Base-by-base conservation (phyloP, 805 yeast genomes). In the Torulaspora quercuum region DNA sequence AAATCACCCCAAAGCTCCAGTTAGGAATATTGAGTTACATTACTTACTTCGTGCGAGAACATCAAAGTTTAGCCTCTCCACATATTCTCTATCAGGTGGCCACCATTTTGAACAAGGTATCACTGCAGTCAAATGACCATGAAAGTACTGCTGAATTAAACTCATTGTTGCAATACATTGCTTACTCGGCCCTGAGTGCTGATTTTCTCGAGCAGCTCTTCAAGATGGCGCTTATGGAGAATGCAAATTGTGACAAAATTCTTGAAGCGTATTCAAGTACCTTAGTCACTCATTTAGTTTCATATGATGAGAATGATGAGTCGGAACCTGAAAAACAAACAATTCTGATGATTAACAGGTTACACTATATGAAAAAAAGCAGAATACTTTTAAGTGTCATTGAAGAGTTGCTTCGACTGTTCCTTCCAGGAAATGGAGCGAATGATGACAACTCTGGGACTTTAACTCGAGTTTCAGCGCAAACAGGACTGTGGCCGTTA, bases 401-500 rank as follows among this genome's bases (percentile, higher is more conserved):
- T 9, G 14, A 11, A 14, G 5, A 16, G 15, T 21, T 37, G 8
- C 12, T 25, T 10, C 22, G 22, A 15, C n/a, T n/a, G n/a, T n/a
- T 10, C 7, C 16, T 8, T 4, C 11, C 12, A 20, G 16, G 15
- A 28, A 10, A 7, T 7, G 15, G 18, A 32, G 14, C n/a, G n/a
- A n/a, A n/a, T n/a, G n/a, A n/a, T n/a, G n/a, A 12, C 18, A 30
- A 11, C 21, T 30, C 10, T 30, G 34, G 34, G 10, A 20, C 2
- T 20, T 11, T 13, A 13, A 20, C 12, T 14, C 12, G 21, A 19
- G 25, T 32, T 16, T 22, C 25, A 13, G 15, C 33, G 18, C 25
- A 34, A n/a, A 16, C 23, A 6, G 15, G 15, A 9, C 26, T 32
- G 10, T 42, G 45, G 45, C 10, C 37, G 6, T 17, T 42, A 16